Base-by-base conservation (phyloP, 164 flowering plant species). In the Aristolochia fimbriata region DNA sequence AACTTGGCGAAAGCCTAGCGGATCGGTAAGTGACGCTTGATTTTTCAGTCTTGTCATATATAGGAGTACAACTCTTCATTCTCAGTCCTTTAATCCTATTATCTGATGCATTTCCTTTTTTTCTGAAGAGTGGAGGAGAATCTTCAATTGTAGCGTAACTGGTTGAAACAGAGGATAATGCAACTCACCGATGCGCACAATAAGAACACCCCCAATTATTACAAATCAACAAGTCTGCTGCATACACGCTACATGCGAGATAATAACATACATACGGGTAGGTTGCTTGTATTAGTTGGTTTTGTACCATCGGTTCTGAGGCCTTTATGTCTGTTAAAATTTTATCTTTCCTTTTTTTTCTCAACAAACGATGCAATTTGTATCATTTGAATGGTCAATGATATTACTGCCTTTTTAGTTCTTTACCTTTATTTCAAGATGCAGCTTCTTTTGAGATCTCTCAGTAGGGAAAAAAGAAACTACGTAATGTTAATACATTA, bases 1-100 rank as follows among this genome's bases (percentile, higher is more conserved):
- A 80, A 89, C 76, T 46, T 93, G 76, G 97, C 98, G n/a, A 19
- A 94, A 87, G 17, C 98, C 98, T 5, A 92, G 89, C 50, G 93
- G 81, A 62, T 72, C 96, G 25, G 94, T 84, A 62, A 65, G 66
- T 23, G 17, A 22, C 2, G 10, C 24, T n/a, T 24, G 20, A 21
- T n/a, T 15, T 41, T 46, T 31, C 51, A 20, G 20, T 45, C 15
- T 52, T 23, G 7, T n/a, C 12, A 22, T 52, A 1, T 8, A 37
- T 0, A 52, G 9, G 53, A 15, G 22, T 3, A 5, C 19, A 1
- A 1, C 22, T 50, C 10, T 50, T 50, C 0, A 17, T 50, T 50
- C 12, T 7, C 8, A n/a, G 1, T 50, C 22, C 0, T 5, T 15
- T 48, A 48, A 16, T 48, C 17, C 22, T 0, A n/a, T 54, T 22